A percentile compares a stretch with the other conserved stretches of the same genome.
These are phyloP conservation scores for Rhododendron ferrugineum DNA, from an alignment of 148 eudicot genomes.

Conservation along the genomic window DNA sequence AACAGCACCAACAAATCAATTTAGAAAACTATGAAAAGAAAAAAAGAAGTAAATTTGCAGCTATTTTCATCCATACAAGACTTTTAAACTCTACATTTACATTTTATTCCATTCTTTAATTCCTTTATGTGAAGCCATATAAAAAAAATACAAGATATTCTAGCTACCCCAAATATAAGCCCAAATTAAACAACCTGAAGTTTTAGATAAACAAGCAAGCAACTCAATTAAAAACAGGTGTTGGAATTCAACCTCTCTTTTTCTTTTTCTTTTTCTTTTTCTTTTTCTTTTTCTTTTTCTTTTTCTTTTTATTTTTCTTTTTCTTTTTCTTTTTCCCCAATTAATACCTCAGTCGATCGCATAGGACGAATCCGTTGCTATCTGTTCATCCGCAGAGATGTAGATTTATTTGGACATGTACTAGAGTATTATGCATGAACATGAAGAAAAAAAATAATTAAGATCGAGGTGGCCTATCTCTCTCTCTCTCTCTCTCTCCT, in stretches of 20 bases:
- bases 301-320: too few relatives aligned
- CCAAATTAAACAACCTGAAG: neutral
- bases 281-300: neutral
- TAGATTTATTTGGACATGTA: neutral
- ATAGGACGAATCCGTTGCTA: neutral
- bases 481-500: neutral
- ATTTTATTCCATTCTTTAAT: too few relatives aligned
- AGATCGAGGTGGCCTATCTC: neutral
- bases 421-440: neutral
- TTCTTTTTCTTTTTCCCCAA: neutral
- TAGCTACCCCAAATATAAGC: too few relatives aligned
- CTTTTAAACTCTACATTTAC: too few relatives aligned
- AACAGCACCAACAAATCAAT: too few relatives aligned
- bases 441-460: neutral
- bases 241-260: neutral
- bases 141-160: too few relatives aligned
- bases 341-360: neutral
- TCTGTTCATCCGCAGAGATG: neutral
- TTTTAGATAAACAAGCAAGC: neutral
- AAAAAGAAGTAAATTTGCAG: too few relatives aligned
- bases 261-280: neutral
- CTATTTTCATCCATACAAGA: too few relatives aligned
- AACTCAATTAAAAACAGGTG: neutral
- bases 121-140: too few relatives aligned
- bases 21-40: too few relatives aligned